Evolutionary conservation across 1,284 basidiomycete species (phyloP), one percentile per base, ranked within the genome.

Genomic region (Xerocomus cyaneibrunnescens): DNA sequence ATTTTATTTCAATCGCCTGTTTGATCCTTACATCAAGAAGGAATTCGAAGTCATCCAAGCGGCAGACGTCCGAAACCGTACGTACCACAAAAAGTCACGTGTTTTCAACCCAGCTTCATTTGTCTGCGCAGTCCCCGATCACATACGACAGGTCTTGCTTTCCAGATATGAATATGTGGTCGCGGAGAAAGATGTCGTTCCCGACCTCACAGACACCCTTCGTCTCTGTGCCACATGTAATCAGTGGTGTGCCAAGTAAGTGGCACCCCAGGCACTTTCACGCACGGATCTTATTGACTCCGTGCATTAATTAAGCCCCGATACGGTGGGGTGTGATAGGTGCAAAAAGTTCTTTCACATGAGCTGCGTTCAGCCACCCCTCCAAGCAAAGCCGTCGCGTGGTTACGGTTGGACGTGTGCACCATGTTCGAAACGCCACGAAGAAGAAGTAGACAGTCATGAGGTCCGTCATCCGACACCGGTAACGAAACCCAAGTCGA

Each of bases 321-420:
- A 98, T 60, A 90, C 92, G 3, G 93, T 99, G 38, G 85, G 87
- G 64, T 99, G 96, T 78, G 94, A 96, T 69, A 80, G 88, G 32
- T 99, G 96, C 79, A 93, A 94, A 72, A 84, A 84, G 56, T 92
- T 86, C 75, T 99, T 94, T 74, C 96, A 99, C 72, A 98, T 98
- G 91, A 71, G 77, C 53, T 99, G 96, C 66, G 87, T 98, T 47
- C 88, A 88, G 55, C 96, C 97, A 21, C 95, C 96, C 2, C 76
- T 99, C n/a, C 74, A 81, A n/a, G 89, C 89, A 4, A 98, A 98
- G 71, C 97, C 96, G 2, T 92, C 94, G 17, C 87, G 94, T 58
- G 97, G 97, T 22, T 98, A 98, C 73, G 94, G 92, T 30, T 99
- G 96, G 96, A 94, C 93, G 5, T 99, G 97, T 63, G 92, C 92